Base-by-base conservation (phyloP, 257 asterid species). In the Oldenlandia corymbosa region DNA sequence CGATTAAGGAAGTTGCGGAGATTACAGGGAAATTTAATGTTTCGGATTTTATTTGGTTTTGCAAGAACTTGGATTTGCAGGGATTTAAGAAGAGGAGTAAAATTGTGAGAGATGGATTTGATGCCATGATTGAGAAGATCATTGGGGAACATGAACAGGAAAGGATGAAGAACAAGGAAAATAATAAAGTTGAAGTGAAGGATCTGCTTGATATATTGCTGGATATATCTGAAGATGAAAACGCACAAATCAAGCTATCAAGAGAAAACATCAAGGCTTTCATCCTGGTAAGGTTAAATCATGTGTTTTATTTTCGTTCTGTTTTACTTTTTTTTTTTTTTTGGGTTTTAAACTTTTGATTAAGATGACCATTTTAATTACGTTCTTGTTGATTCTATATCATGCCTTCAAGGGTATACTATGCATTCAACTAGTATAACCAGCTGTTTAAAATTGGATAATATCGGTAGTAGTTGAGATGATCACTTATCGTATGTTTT, bases 261-360 rank as follows among this genome's bases (percentile, higher is more conserved):
- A 76, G 76, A 69, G 81, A 88, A 65, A 84, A 88, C 52, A 84
- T 88, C 68, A 86, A 88, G 74, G 86, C 93, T 21, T 86, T 86
- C 68, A 70, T 86, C 62, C 69, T 88, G 80, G 96, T 88, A 88
- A 75, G 16, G 1, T 24, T 26, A 7, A 31, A 0, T 11, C 39
- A 18, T 30, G 20, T 13, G 39, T 55, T 34, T 26, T 18, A 16
- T 24, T 45, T 10, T 45, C 50, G 13, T 17, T 27, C 4, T 17
- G n/a, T n/a, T n/a, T 54, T 13, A 28, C 55, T 16, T 50, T n/a
- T 50, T 21, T 14, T 23, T 50, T 21, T 14, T 23, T 18, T 28
- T 7, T 12, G 0, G 13, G 3, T 13, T 5, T 31, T 23, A 27
- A 18, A 63, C 27, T 26, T 27, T 27, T 20, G 8, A 1, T 43